Base-by-base conservation (phyloP, 257 asterid species). In the Penstemon newberryi region DNA sequence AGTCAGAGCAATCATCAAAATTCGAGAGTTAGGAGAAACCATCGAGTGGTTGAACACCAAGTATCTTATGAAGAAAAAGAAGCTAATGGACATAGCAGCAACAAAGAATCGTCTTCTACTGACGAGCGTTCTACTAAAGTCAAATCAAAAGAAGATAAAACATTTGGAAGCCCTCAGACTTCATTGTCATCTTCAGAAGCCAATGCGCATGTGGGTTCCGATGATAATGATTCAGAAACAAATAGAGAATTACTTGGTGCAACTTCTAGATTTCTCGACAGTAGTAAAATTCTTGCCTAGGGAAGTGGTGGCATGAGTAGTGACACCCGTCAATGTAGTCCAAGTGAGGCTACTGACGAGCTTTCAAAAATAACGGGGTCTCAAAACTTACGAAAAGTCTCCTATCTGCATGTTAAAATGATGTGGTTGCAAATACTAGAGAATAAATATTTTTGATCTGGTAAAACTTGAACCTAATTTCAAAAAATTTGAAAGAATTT, bases 51-150 rank as follows among this genome's bases (percentile, higher is more conserved):
- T 15, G 18, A 15, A 15, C 18, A 15, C 18, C 18, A 15, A 15
- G 18, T 15, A 15, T 15, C 18, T 15, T 15, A 15, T 15, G 18
- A 15, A 15, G 18, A 15, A 15, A 15, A 15, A 82, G 90, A 82
- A 66, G 84, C 73, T 75, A 83, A 85, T 44, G 84, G 89, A 39
- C 81, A 82, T 77, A 85, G 81, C 71, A 85, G 83, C 55, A 86
- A 93, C 84, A 91, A 91, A 77, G 96, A 86, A 69, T 86, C 95
- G 1, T 91, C 96, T 69, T 91, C 95, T 41, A 82, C 87, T 49
- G 95, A 91, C 64, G 95, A 91, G 60, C 91, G 78, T 47, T 75
- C 81, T 61, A 64, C 82, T 63, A 96, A 89, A 77, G 82, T 76
- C 68, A 89, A 81, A 81, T 78, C 90, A 33, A 89, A 82, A 79